A percentile compares a stretch with the other conserved stretches of the same genome.
phyloP scores from a whole-genome alignment of 805 yeast species.

The Blastobotrys terrestris region DNA sequence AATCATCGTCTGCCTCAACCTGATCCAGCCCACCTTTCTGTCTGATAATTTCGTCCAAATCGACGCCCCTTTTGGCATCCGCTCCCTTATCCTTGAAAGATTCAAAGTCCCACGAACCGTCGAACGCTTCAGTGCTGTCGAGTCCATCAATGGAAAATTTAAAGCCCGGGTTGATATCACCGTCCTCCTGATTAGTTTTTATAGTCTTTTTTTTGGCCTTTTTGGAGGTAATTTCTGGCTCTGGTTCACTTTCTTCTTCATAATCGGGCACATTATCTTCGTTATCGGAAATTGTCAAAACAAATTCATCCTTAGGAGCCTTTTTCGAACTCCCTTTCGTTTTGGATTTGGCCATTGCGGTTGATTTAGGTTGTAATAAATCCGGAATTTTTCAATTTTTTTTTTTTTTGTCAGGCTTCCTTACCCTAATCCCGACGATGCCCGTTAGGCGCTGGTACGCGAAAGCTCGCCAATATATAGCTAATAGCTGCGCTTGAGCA shows the following conservation, averaged over 20 bases:
- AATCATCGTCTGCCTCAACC: slow-evolving; percentile 31
- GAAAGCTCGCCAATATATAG: no score
- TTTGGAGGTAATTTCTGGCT: slow-evolving; percentile 16
- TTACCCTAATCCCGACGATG: no score
- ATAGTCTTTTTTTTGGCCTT: slow-evolving; percentile 24
- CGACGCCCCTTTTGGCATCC: slow-evolving; percentile 53
- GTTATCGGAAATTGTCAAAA: slow-evolving; percentile 74
- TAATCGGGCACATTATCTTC: slow-evolving; percentile 61
- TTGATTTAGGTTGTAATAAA: neutral
- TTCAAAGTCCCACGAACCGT: slow-evolving; percentile 80
- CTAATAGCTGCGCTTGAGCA: no score
- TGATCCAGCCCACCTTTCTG: slow-evolving; percentile 75
- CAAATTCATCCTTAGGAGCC: slow-evolving; percentile 43
- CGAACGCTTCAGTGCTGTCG: slow-evolving; percentile 34
- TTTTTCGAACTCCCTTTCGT: slow-evolving; percentile 4
- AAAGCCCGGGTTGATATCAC: slow-evolving; percentile 61
- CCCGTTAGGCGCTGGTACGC: no score
- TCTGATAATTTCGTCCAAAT: slow-evolving; percentile 79
- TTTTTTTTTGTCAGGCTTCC: neutral
- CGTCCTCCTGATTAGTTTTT: slow-evolving; percentile 37
- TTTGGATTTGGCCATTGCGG: slow-evolving; percentile 1
- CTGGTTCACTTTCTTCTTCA: slow-evolving; percentile 35
- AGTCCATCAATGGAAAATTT: slow-evolving; percentile 53
- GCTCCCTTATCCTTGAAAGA: slow-evolving; percentile 41
- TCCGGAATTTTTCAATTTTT: slow-evolving; percentile 1